Evolutionary conservation across 2,329 filamentous ascomycete species (phyloP), one percentile per base, ranked within the genome.

Genomic region (Trichophaea hybrida): DNA sequence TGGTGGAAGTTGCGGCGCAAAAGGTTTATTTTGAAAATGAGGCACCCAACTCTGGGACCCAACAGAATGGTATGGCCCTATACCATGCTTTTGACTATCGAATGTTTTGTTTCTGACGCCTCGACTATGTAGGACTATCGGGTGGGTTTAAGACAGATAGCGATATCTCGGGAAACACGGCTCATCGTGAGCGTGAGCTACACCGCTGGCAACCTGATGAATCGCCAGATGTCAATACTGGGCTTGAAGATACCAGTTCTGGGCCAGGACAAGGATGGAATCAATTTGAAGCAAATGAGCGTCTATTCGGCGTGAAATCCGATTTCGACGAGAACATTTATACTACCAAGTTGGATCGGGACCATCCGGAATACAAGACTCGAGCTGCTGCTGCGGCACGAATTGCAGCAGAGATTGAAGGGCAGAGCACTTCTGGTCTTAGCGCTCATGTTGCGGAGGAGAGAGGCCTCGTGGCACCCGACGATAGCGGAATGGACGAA

Each of bases 281-380:
- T 71, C 93, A 98, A 72, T 98, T 98, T 69, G 86, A 87, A 60
- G 84, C 80, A 64, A 97, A 97, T 69, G 87, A 94, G 73, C 79
- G 82, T 59, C 81, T 88, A 34, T 97, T 95, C 70, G 93, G 93
- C 38, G 74, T 94, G 43, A 88, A 82, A 72, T 93, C 86, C 56
- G 88, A 89, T 68, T 98, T 97, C 71, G 83, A 97, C 69, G 93
- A 97, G 73, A 89, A 87, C 67, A 82, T 93, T 48, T 98, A 98
- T 74, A 98, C 93, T 1, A 98, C 93, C 7, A 75, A 81, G 44
- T 94, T 98, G 69, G 82, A 98, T 73, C 88, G 83, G 69, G 86
- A 74, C 64, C 83, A 94, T 68, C 90, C 93, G 1, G 78, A 85
- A 57, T 96, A 94, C 73, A 83, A 81, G 64, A 82, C 88, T 71